Conservation (phyloP, 768 basidiomycete species). For the Hebeloma cylindrosporum region DNA sequence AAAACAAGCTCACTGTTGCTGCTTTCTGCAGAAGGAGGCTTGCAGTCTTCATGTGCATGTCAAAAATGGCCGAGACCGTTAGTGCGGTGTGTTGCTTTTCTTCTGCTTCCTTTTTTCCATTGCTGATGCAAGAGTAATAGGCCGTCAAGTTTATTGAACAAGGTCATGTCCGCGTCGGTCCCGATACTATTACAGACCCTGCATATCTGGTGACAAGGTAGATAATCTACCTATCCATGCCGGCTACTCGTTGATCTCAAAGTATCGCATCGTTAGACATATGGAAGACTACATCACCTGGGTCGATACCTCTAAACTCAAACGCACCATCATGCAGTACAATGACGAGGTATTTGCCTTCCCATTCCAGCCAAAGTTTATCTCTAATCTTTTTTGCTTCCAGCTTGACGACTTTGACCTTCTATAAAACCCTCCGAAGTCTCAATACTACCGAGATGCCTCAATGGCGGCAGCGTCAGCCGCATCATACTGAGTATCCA, state of each 20-base stretch:
- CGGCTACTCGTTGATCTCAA: slow-evolving; percentile 3
- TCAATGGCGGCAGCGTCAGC: neutral
- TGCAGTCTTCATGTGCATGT: slow-evolving; percentile 88
- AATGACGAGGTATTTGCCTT: slow-evolving; percentile 78
- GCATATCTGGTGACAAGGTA: slow-evolving; percentile 92
- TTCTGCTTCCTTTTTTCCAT: slow-evolving; percentile 2
- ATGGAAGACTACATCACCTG: slow-evolving; percentile 99
- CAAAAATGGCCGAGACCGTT: slow-evolving; percentile 95
- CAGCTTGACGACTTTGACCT: slow-evolving; percentile 96
- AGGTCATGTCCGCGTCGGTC: slow-evolving; percentile 95
- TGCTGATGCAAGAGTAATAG: slow-evolving; percentile 39
- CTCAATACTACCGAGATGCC: too few species aligned
- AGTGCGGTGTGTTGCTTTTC: slow-evolving; percentile 66
- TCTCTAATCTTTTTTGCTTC: slow-evolving; percentile 17
- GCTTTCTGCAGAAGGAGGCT: slow-evolving; percentile 91
- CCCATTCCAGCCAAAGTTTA: neutral
- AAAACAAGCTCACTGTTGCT: slow-evolving; percentile 94
- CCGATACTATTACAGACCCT: slow-evolving; percentile 94
- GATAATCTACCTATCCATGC: slow-evolving; percentile 14
- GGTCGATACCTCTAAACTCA: slow-evolving; percentile 97
- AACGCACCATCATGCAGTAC: slow-evolving; percentile 92
- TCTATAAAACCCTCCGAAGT: slow-evolving; percentile 47
- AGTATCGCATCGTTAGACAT: slow-evolving; percentile 50
- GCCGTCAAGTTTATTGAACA: slow-evolving; percentile 98
- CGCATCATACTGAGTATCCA: too few species aligned